Evolutionary conservation across 352 stramenopile species (phyloP).

Genomic region (Phytopythium delawarense): DNA sequence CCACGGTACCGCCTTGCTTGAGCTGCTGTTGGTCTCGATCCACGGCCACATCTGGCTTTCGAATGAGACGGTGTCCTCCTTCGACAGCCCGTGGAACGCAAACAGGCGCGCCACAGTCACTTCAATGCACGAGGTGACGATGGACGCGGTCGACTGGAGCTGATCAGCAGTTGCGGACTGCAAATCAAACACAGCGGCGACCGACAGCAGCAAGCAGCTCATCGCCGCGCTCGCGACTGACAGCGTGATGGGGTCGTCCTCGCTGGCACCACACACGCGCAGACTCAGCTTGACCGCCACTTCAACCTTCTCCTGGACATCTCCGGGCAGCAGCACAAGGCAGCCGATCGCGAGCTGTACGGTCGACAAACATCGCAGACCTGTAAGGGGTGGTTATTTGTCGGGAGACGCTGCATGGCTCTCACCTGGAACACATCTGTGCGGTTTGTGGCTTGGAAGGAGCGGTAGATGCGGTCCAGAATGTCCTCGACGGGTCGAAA

Average conservation of each 20-base stretch:
- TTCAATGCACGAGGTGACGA: constrained; percentile 50
- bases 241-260: constrained; percentile 29
- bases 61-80: constrained; percentile 29
- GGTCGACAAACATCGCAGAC: background rate
- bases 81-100: constrained; percentile 32
- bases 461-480: constrained; percentile 60
- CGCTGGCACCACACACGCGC: constrained; percentile 28
- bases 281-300: constrained; percentile 55
- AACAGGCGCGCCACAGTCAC: constrained; percentile 52
- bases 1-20: constrained; percentile 49
- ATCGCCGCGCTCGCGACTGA: constrained; percentile 37
- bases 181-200: constrained; percentile 65
- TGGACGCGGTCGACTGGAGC: constrained; percentile 47
- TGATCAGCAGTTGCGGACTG: constrained; percentile 43
- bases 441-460: constrained; percentile 53
- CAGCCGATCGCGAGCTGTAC: constrained; percentile 50
- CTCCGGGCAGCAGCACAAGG: constrained; percentile 48
- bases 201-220: constrained; percentile 42
- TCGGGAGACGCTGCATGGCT: background rate
- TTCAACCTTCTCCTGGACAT: constrained; percentile 50
- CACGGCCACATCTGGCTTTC: constrained; percentile 49
- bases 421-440: constrained; percentile 53
- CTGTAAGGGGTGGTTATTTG: background rate
- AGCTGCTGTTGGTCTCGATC: constrained; percentile 47
- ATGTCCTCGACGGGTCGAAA: constrained; percentile 64